Conservation (phyloP, 352 stramenopile genomes). For the Aphanomyces astaci region DNA sequence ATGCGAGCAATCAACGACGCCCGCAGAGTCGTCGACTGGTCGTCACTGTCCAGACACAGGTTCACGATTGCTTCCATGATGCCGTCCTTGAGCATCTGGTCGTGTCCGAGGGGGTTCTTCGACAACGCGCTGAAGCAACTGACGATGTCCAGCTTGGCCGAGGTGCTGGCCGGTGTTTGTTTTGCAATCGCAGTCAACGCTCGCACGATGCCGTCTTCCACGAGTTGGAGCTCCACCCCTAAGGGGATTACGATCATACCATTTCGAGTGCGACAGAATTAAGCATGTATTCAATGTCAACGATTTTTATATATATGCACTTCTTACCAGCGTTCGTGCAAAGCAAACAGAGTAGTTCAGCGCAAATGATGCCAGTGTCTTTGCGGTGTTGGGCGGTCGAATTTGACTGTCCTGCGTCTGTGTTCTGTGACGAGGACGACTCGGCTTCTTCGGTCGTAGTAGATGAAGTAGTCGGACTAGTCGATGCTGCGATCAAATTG, state of each 20-base stretch:
- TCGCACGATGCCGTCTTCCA: constrained; percentile 61
- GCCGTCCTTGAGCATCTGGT: constrained; percentile 66
- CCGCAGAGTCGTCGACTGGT: constrained; percentile 32
- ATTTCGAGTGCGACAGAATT: too few relatives aligned
- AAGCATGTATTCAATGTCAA: too few relatives aligned
- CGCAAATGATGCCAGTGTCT: constrained; percentile 1
- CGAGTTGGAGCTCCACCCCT: constrained; percentile 53
- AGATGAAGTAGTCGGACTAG: not conserved
- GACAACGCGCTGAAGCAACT: constrained; percentile 61
- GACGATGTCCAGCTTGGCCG: constrained; percentile 46
- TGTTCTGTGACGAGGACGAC: too few relatives aligned
- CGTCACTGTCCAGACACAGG: constrained; percentile 28
- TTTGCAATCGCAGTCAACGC: constrained; percentile 55
- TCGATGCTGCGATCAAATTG: constrained; percentile 32
- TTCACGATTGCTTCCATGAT: constrained; percentile 47
- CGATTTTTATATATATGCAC: not conserved
- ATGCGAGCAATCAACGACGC: constrained; percentile 43
- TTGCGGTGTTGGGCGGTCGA: constrained; percentile 27
- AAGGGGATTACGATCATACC: too few relatives aligned
- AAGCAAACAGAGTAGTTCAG: constrained; percentile 18
- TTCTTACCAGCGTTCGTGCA: constrained; percentile 1
- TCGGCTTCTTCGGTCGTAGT: not conserved
- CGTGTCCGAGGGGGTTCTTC: constrained; percentile 47
- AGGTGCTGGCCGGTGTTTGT: constrained; percentile 25
- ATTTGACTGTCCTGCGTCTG: too few relatives aligned